phyloP scores from a whole-genome alignment of 1,139 yeast genomes.

The Scheffersomyces stambukii region DNA sequence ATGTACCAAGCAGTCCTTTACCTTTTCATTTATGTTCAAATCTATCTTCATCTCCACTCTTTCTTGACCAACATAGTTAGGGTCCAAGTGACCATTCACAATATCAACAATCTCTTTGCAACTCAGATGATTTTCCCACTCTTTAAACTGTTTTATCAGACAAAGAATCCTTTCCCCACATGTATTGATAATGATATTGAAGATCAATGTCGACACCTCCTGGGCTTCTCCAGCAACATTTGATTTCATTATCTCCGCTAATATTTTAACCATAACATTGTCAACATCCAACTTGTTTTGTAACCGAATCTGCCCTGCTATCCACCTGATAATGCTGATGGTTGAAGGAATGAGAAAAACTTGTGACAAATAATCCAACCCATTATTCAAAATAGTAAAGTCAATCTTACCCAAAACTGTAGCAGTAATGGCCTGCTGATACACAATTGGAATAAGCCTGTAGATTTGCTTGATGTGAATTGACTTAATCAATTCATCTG shows the following conservation, averaged over 20 bases:
- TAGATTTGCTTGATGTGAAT: slow-evolving; percentile 68
- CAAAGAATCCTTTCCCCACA: slow-evolving; percentile 19
- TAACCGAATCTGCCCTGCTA: slow-evolving; percentile 12
- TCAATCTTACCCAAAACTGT: slow-evolving; percentile 49
- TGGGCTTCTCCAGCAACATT: slow-evolving; percentile 14
- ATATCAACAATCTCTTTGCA: too few species aligned
- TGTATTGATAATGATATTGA: slow-evolving; percentile 22
- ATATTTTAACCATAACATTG: slow-evolving; percentile 12
- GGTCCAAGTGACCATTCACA: slow-evolving; percentile 9
- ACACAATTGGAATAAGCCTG: slow-evolving; percentile 64
- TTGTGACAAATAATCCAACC: slow-evolving; percentile 44
- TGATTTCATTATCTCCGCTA: slow-evolving; percentile 22
- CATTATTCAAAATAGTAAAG: slow-evolving; percentile 30
- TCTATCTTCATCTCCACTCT: slow-evolving; percentile 4
- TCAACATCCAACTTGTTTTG: slow-evolving; percentile 10
- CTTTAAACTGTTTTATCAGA: too few species aligned
- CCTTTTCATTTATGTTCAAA: slow-evolving; percentile 7
- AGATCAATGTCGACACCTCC: slow-evolving; percentile 16
- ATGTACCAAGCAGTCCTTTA: slow-evolving; percentile 3
- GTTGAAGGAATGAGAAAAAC: slow-evolving; percentile 39
- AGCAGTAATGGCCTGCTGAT: slow-evolving; percentile 70
- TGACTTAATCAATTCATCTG: slow-evolving; percentile 73
- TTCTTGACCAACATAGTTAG: slow-evolving; percentile 4
- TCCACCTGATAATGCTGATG: slow-evolving; percentile 33
- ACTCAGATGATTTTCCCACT: too few species aligned